Conservation (phyloP, 495 filamentous ascomycete species). For the Pseudotulostoma volvatum region DNA sequence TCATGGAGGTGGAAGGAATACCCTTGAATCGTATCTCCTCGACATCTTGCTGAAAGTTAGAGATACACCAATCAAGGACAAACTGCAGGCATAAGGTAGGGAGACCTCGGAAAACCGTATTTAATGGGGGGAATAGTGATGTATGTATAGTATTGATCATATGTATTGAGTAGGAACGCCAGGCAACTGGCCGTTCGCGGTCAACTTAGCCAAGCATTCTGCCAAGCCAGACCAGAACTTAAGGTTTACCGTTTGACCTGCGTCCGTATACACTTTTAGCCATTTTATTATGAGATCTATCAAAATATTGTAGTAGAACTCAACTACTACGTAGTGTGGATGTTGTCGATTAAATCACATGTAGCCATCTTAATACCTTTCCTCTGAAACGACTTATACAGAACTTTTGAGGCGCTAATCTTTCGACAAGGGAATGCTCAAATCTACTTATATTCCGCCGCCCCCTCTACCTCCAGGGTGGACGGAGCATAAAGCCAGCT, state of each 20-base stretch:
- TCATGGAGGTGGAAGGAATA: conserved; percentile 34
- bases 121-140: neutral
- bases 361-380: too few species aligned
- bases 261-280: too few species aligned
- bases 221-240: too few species aligned
- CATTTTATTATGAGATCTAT: too few species aligned
- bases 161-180: neutral
- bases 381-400: too few species aligned
- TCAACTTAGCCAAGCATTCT: neutral
- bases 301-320: too few species aligned
- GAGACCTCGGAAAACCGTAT: neutral
- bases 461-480: conserved; percentile 62
- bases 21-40: conserved; percentile 94
- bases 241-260: too few species aligned
- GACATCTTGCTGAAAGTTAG: conserved; percentile 48
- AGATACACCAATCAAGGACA: too few species aligned
- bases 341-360: too few species aligned
- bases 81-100: too few species aligned
- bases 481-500: conserved; percentile 85
- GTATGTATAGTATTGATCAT: neutral
- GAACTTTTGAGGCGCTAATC: too few species aligned
- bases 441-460: conserved; percentile 26
- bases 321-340: too few species aligned
- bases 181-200: neutral
- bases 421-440: conserved; percentile 21